phyloP scores from a whole-genome alignment of 306 rosid genomes.

The Quercus wislizeni region DNA sequence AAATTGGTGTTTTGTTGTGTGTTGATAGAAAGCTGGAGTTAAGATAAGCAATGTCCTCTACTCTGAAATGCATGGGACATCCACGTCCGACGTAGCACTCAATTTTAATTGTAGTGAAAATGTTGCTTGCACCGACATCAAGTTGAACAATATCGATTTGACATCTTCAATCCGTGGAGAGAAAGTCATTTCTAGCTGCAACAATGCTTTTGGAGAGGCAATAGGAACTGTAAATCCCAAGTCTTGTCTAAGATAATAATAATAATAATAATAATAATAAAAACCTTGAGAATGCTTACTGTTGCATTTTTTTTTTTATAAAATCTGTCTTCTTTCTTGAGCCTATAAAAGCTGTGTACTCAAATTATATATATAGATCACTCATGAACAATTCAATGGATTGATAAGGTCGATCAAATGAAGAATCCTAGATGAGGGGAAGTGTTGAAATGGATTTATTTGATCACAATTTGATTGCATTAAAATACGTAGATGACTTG shows the following conservation, averaged over 20 bases:
- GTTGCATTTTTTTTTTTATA: not conserved
- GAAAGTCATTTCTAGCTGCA: conserved; percentile 1
- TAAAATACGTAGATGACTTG: no score
- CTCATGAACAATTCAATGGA: no score
- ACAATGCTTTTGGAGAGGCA: not conserved
- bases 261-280: conserved; percentile 2
- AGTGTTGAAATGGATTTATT: no score
- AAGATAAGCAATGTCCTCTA: not conserved
- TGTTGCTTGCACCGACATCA: conserved; percentile 8
- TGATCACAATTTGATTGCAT: no score
- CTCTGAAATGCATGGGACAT: not conserved
- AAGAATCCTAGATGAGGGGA: no score
- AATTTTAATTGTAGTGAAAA: conserved; percentile 8
- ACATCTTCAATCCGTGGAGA: not conserved
- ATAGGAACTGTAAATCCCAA: not conserved
- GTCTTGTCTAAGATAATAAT: not conserved
- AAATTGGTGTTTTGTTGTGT: no score
- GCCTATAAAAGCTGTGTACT: no score
- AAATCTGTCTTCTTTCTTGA: no score
- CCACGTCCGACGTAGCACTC: not conserved
- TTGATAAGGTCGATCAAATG: no score
- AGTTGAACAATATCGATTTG: not conserved
- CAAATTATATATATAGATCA: no score
- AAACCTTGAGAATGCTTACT: not conserved
- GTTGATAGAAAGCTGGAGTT: not conserved